These are phyloP conservation scores for Ophiostoma australiae DNA, from an alignment of 2,329 filamentous ascomycete species.

Conservation along the genomic window DNA sequence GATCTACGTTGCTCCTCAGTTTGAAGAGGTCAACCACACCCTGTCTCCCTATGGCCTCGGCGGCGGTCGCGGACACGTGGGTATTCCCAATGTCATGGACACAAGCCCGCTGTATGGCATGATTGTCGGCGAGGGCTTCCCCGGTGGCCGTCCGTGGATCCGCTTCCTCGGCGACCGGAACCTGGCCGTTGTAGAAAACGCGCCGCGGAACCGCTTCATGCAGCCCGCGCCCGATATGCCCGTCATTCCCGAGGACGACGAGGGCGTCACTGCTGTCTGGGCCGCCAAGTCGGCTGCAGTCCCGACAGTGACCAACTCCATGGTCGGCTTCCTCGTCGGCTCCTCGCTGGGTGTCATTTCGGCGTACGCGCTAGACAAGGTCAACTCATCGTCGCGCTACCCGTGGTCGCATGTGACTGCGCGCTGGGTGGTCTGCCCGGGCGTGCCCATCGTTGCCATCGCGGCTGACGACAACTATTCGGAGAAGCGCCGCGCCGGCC, in stretches of 20 bases:
- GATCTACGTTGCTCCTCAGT: constrained; percentile 67
- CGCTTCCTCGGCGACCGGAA: constrained; percentile 68
- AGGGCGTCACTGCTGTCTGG: constrained; percentile 78
- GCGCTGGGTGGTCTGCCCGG: constrained; percentile 85
- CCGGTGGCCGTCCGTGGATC: constrained; percentile 75
- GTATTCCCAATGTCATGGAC: constrained; percentile 81
- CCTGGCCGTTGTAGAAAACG: constrained; percentile 63
- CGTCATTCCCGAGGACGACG: constrained; percentile 61
- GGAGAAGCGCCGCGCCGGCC: constrained; percentile 60
- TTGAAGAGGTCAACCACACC: constrained; percentile 70
- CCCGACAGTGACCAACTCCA: constrained; percentile 65
- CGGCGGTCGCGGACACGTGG: constrained; percentile 60
- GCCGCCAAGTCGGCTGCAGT: constrained; percentile 76
- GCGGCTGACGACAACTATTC: constrained; percentile 80
- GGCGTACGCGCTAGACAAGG: constrained; percentile 67
- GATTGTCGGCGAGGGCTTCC: constrained; percentile 79
- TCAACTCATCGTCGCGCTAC: constrained; percentile 56
- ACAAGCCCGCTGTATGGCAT: constrained; percentile 81
- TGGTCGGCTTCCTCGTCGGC: constrained; percentile 77
- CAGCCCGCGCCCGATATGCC: constrained; percentile 70
- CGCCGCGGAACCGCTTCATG: constrained; percentile 51
- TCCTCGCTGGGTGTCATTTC: constrained; percentile 80
- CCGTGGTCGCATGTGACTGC: constrained; percentile 74
- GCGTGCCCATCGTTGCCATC: constrained; percentile 77
- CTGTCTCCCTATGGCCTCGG: constrained; percentile 73